Percentiles rank a stretch among this genome's conserved stretches.
Conservation (phyloP, 306 rosid genomes). For the Macrotyloma uniflorum region DNA sequence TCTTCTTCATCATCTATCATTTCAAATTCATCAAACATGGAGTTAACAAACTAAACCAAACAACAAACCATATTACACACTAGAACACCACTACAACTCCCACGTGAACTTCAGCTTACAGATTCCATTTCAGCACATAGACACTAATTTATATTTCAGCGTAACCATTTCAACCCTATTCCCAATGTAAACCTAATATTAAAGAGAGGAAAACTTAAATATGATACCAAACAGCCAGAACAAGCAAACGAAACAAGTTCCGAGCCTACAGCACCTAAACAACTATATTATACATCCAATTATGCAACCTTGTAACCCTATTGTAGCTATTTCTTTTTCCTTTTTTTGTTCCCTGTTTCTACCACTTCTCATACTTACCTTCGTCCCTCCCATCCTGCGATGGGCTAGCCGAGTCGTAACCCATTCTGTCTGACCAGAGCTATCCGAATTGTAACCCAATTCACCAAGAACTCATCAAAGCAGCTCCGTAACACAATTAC, state of each 20-base stretch:
- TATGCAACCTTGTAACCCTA: background rate
- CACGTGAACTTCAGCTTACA: background rate
- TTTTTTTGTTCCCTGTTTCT: background rate
- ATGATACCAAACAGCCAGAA: background rate
- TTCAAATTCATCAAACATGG: conserved; percentile 19
- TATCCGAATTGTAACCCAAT: conserved; percentile 7
- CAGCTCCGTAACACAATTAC: conserved; percentile 18
- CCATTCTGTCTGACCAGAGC: conserved; percentile 54
- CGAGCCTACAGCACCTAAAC: background rate
- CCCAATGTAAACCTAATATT: background rate
- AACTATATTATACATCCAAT: conserved; percentile 19
- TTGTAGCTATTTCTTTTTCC: background rate
- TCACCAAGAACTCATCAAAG: conserved; percentile 31
- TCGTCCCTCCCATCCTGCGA: conserved; percentile 86
- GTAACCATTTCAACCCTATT: background rate
- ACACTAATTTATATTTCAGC: background rate
- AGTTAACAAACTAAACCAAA: conserved; percentile 29
- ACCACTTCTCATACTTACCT: conserved; percentile 52
- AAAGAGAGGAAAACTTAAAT: conserved; percentile 3
- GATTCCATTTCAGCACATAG: background rate
- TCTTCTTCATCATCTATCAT: conserved; percentile 81
- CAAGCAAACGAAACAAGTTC: background rate
- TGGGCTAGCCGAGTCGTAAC: conserved; percentile 66
- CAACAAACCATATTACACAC: conserved; percentile 25
- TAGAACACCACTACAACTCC: background rate